phyloP scores from a whole-genome alignment of 1,139 yeast genomes.

The Lodderomyces oxycetoniae region DNA sequence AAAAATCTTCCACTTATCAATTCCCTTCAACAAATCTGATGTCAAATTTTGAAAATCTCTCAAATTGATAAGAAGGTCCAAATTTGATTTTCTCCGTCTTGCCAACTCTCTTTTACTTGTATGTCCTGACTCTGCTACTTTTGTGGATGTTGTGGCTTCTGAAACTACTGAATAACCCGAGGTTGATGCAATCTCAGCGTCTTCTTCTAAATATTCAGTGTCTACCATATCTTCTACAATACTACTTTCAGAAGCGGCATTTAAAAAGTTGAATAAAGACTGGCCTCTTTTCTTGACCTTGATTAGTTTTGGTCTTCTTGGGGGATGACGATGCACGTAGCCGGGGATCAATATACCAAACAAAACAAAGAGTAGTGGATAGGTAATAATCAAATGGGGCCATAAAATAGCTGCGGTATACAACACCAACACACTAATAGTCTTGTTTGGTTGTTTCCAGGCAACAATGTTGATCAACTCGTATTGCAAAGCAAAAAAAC shows the following conservation, averaged over 20 bases:
- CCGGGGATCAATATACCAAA: slow-evolving; percentile 67
- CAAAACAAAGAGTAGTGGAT: slow-evolving; percentile 58
- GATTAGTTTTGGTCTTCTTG: slow-evolving; percentile 40
- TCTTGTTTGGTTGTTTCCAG: slow-evolving; percentile 61
- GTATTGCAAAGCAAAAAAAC: slow-evolving; percentile 52
- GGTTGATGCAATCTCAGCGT: slow-evolving; percentile 11
- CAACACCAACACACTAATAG: slow-evolving; percentile 46
- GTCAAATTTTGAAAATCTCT: slow-evolving; percentile 62
- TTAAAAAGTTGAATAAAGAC: slow-evolving; percentile 47
- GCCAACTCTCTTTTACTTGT: slow-evolving; percentile 18
- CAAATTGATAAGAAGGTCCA: slow-evolving; percentile 49
- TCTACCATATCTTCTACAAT: slow-evolving; percentile 34
- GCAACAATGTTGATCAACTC: slow-evolving; percentile 50
- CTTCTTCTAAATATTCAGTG: slow-evolving; percentile 16
- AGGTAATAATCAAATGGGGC: slow-evolving; percentile 63
- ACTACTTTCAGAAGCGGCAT: slow-evolving; percentile 39
- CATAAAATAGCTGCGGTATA: slow-evolving; percentile 60
- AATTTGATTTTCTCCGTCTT: slow-evolving; percentile 31
- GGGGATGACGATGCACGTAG: slow-evolving; percentile 66
- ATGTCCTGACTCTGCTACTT: slow-evolving; percentile 4
- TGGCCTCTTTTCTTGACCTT: slow-evolving; percentile 51
- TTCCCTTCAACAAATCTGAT: slow-evolving; percentile 46
- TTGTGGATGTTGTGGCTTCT: slow-evolving; percentile 7
- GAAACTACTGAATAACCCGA: slow-evolving; percentile 12
- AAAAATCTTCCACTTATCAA: slow-evolving; percentile 53